Percentiles rank a stretch among this genome's conserved stretches.
Conservation (phyloP, 495 filamentous ascomycete genomes). For the Penicillium paradoxum region DNA sequence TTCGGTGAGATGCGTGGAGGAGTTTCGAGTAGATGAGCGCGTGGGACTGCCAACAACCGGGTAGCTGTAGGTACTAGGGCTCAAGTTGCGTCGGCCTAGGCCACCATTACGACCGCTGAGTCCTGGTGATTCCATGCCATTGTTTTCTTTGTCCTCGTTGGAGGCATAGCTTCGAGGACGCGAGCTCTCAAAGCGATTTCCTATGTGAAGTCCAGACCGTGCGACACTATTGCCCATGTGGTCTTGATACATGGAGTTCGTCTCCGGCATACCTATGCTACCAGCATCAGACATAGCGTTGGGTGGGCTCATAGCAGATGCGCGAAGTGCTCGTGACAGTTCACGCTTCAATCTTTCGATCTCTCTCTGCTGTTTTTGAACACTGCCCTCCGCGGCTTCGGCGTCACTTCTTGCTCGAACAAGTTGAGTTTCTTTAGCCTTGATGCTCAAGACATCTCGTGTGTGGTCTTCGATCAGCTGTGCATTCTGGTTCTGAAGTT, state of each 20-base stretch:
- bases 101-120: conserved; percentile 30
- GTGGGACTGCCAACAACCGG: conserved; percentile 56
- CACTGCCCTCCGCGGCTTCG: conserved; percentile 78
- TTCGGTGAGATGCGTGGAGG: conserved; percentile 26
- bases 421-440: conserved; percentile 96
- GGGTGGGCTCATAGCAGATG: conserved; percentile 39
- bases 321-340: conserved; percentile 41
- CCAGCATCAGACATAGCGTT: conserved; percentile 29
- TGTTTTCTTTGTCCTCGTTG: conserved; percentile 80
- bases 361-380: conserved; percentile 78
- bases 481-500: conserved; percentile 91
- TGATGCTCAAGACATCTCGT: conserved; percentile 87
- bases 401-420: conserved; percentile 86
- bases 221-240: conserved; percentile 25
- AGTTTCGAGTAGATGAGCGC: conserved; percentile 36
- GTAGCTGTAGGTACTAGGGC: conserved; percentile 44
- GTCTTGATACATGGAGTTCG: conserved; percentile 35
- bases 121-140: conserved; percentile 39
- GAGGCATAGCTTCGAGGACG: conserved; percentile 64
- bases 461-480: conserved; percentile 97
- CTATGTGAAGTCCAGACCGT: conserved; percentile 35
- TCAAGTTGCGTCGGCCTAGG: conserved; percentile 41
- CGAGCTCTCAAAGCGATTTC: conserved; percentile 35
- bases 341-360: conserved; percentile 91
- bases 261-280: conserved; percentile 34